phyloP scores from a whole-genome alignment of 306 rosid genomes.

The Vigna unguiculata region DNA sequence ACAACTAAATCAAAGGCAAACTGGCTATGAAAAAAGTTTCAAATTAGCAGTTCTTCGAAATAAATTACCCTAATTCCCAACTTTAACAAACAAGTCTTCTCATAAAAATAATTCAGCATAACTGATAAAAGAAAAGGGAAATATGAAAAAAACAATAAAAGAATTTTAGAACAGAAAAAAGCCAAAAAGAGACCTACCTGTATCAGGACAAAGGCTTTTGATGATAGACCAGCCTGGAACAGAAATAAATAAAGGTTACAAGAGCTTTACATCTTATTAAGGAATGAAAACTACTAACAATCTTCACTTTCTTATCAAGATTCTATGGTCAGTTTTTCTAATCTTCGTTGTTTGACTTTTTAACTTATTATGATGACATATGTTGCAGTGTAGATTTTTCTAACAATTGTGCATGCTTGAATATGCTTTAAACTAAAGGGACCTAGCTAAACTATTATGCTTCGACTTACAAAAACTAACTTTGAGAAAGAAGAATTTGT shows the following conservation, averaged over 20 bases:
- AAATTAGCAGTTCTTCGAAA: background rate
- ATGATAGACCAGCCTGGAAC: constrained; percentile 92
- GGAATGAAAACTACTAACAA: background rate
- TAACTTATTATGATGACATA: background rate
- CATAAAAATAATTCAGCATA: constrained; percentile 15
- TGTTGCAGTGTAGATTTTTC: background rate
- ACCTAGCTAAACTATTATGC: background rate
- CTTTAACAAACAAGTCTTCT: constrained; percentile 16
- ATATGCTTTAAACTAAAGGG: constrained; percentile 13
- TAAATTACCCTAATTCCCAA: constrained; percentile 30
- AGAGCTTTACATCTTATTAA: background rate
- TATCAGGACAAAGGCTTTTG: constrained; percentile 87
- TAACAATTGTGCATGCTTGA: background rate
- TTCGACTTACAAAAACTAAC: constrained; percentile 10
- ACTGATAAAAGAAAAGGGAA: constrained; percentile 26
- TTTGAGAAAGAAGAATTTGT: constrained; percentile 6
- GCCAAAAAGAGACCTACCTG: constrained; percentile 67
- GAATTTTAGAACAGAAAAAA: constrained; percentile 35
- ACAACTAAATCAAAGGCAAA: background rate
- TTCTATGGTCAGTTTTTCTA: background rate
- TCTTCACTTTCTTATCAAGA: background rate
- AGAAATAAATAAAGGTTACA: constrained; percentile 36
- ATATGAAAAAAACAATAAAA: constrained; percentile 37
- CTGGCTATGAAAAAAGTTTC: background rate
- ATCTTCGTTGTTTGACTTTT: background rate